Base-by-base conservation (phyloP, 352 stramenopile genomes). In the Peronospora destructor region DNA sequence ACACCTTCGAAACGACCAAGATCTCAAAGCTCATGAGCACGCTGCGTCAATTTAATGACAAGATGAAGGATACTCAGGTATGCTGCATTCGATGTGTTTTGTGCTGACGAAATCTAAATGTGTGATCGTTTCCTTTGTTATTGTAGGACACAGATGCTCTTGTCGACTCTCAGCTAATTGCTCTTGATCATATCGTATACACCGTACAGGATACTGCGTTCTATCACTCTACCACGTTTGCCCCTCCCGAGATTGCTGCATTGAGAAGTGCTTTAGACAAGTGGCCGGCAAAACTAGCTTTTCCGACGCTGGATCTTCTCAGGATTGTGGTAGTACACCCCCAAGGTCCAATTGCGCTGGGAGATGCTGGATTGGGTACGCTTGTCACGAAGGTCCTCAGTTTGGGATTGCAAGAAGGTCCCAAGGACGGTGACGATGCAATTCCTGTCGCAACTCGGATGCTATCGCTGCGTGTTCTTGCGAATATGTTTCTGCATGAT, bases 201-300 rank as follows among this genome's bases (percentile, higher is more conserved):
- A 85, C 73, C 0, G 70, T 95, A 17, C 81, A 92, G 38, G 64
- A 92, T 33, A 94, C 83, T 13, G 72, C 74, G 14, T 90, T 86
- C 29, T 98, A 97, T 64, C 94, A 98, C 71, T 92, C 88, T 6
- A 95, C 76, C 46, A 83, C 75, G 4, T 87, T 98, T 34, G 59
- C 74, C 2, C 26, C 61, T 6, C 43, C 38, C 1, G 78, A 96
- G 47, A 63, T 97, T 8, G 23, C 54, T 14, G 56, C 73, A 2
- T 49, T 97, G 32, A 59, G 55, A 25, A 72, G 68, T 23, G 71
- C 90, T 25, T 41, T 97, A 11, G 48, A 66, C 6, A 52, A 61
- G 3, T 96, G 91, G 84, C 74, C 84, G 4, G 70, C 69, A 0
- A 69, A 77, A 9, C 48, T 87, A 26, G 84, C 78, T 3, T 98